A percentile compares a stretch with the other conserved stretches of the same genome.
These are phyloP conservation scores for Lactarius vividus DNA, from an alignment of 768 basidiomycete species.

Conservation along the genomic window DNA sequence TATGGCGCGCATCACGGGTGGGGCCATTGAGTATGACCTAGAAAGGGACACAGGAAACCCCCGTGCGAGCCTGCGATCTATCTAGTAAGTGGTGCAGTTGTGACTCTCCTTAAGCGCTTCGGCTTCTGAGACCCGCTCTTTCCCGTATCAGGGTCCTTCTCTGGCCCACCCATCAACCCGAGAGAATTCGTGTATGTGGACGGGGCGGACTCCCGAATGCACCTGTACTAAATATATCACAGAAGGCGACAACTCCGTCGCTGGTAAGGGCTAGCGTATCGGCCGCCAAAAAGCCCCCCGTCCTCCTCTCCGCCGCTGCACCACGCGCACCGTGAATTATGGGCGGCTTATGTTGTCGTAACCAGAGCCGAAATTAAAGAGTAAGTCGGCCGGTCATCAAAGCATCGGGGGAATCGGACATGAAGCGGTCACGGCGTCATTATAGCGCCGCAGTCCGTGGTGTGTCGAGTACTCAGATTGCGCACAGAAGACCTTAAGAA, in stretches of 20 bases:
- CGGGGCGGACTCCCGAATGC: neutral
- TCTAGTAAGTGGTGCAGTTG: neutral
- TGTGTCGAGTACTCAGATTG: neutral
- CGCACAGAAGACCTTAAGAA: neutral
- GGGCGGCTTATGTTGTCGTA: neutral
- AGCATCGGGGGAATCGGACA: constrained; percentile 1
- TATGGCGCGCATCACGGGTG: neutral
- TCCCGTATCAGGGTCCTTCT: neutral
- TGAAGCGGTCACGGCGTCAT: constrained; percentile 11
- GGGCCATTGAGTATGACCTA: neutral
- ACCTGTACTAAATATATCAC: neutral
- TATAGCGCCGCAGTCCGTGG: neutral
- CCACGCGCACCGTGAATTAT: neutral
- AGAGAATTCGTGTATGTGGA: neutral
- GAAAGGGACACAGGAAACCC: neutral
- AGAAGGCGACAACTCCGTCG: neutral
- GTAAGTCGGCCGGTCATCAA: neutral
- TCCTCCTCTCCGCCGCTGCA: neutral
- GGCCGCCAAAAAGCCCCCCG: neutral
- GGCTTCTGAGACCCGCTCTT: neutral
- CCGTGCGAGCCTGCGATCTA: neutral
- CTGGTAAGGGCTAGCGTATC: neutral
- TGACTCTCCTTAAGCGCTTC: neutral
- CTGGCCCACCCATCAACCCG: neutral
- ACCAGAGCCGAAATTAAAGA: neutral